Percentiles rank a stretch among this genome's conserved stretches.
Conservation (phyloP, 768 basidiomycete genomes). For the Phlegmacium glaucopus region DNA sequence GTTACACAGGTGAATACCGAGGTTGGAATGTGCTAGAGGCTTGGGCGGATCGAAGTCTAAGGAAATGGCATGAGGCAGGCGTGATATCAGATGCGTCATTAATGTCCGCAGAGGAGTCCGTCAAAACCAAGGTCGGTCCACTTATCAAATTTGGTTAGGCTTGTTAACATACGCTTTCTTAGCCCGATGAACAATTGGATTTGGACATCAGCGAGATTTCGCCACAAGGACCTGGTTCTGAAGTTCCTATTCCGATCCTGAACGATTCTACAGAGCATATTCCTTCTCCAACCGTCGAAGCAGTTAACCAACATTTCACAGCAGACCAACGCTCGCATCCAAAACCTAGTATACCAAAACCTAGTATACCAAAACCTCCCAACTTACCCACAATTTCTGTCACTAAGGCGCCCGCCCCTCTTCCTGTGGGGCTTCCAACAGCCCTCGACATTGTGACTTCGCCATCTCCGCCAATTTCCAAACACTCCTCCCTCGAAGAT, state of each 20-base stretch:
- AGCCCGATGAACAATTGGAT: slow-evolving; percentile 21
- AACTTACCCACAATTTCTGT: slow-evolving; percentile 55
- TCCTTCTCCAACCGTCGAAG: slow-evolving; percentile 25
- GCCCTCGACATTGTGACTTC: slow-evolving; percentile 50
- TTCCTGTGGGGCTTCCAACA: slow-evolving; percentile 68
- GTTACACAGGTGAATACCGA: slow-evolving; percentile 80
- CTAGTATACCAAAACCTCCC: slow-evolving; percentile 11
- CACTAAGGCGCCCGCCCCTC: slow-evolving; percentile 68
- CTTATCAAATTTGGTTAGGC: neutral
- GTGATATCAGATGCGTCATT: slow-evolving; percentile 52
- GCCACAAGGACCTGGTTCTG: slow-evolving; percentile 41
- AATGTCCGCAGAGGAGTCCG: slow-evolving; percentile 33
- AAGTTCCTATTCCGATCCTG: slow-evolving; percentile 64
- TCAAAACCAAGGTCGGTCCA: slow-evolving; percentile 41
- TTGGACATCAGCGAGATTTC: slow-evolving; percentile 41
- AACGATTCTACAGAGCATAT: slow-evolving; percentile 36
- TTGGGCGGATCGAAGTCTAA: slow-evolving; percentile 86
- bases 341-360: slow-evolving; percentile 15
- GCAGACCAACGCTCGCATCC: slow-evolving; percentile 4
- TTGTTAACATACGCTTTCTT: slow-evolving; percentile 4
- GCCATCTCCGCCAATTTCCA: slow-evolving; percentile 44
- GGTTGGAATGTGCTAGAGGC: slow-evolving; percentile 94
- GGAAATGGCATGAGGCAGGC: slow-evolving; percentile 83
- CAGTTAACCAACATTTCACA: slow-evolving; percentile 12
- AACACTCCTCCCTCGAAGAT: slow-evolving; percentile 42